Evolutionary conservation across 1,139 yeast species (phyloP), one percentile per base, ranked within the genome.

Genomic region (Komagataea norvegica): DNA sequence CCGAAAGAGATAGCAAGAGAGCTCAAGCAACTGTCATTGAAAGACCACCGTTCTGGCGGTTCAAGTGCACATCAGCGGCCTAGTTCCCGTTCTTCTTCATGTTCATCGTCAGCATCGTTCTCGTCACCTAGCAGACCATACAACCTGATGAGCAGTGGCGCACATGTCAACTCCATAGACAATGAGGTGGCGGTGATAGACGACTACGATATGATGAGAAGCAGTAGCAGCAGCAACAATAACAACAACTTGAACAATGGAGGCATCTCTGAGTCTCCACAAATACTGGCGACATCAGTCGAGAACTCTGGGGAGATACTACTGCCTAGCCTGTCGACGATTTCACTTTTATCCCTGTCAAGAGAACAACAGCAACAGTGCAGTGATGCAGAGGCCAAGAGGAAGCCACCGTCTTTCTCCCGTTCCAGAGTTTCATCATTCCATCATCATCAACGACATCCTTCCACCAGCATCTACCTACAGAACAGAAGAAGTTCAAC

Each of bases 391-490:
- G 33, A 44, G 31, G 29, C 44, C 5, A 33, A 38, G 8, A 43
- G 51, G 3, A 44, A 49, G 25, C 42, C 29, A 3, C 37, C 51
- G 10, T 40, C 48, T 7, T 43, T 46, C 40, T 39, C 48, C 3
- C 38, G 43, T 25, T 35, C 43, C 5, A 39, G 51, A 24, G 45
- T 40, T 1, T 33, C 47, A 3, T 40, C 47, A 3, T 42, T 46
- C 40, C 52, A 48, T 27, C 50, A 47, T 22, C 48, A 46, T 17
- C 49, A 49, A 32, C 45, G 49, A 25, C 48, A 47, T 31, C 34
- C 40, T 32, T 32, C 17, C n/a, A n/a, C n/a, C n/a, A n/a, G n/a
- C n/a, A 20, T 36, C 21, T 27, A 22, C 20, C 23, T 29, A 8
- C 42, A 24, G 10, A 24, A 14, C 22, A 25, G 35, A 28, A 33